Evolutionary conservation across 352 stramenopile species (phyloP).

Genomic region (Stramenopiles sp.): DNA sequence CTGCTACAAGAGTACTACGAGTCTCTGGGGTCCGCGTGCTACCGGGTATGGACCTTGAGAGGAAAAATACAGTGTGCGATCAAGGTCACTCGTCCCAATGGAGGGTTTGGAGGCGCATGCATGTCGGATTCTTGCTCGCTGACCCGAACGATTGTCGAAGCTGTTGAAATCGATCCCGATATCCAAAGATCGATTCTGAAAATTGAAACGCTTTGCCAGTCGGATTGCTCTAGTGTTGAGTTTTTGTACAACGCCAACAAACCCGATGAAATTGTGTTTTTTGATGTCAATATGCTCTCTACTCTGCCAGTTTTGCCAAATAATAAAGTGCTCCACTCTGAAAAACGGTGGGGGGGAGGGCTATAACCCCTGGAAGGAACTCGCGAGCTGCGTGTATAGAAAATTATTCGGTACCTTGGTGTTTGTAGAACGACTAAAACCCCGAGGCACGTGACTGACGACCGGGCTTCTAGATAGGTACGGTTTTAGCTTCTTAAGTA

Average conservation of each 20-base stretch:
- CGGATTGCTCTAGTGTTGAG: slow-evolving; percentile 8
- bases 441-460: too few relatives aligned
- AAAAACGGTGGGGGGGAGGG: too few relatives aligned
- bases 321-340: too few relatives aligned
- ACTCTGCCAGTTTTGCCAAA: too few relatives aligned
- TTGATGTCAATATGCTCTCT: slow-evolving; percentile 12
- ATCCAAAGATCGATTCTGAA: slow-evolving; percentile 1
- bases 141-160: neutral
- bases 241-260: neutral
- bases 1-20: neutral
- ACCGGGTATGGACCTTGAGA: neutral
- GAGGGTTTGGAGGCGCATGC: neutral
- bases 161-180: neutral
- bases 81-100: neutral
- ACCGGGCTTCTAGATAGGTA: too few relatives aligned
- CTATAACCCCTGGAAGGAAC: too few relatives aligned
- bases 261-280: neutral
- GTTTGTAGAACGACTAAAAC: too few relatives aligned
- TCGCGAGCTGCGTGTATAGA: too few relatives aligned
- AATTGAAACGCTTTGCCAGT: neutral
- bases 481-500: too few relatives aligned
- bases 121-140: neutral
- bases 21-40: neutral
- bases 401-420: too few relatives aligned
- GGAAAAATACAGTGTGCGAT: neutral